A percentile compares a stretch with the other conserved stretches of the same genome.
Conservation (phyloP, 306 rosid species). For the Cicer judaicum region DNA sequence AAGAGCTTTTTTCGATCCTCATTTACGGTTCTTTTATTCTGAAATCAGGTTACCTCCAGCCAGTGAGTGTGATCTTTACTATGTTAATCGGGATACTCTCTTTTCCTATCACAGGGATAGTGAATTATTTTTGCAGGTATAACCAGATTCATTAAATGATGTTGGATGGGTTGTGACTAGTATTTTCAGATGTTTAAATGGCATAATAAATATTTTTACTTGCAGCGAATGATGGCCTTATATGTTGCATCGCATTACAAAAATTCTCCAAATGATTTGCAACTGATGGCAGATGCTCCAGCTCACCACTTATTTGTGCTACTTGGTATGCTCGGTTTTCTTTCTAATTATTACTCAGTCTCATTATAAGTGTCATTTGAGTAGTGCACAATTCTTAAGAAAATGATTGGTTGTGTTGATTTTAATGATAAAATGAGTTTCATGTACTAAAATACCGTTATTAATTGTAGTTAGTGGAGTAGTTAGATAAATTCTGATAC, state of each 20-base stretch:
- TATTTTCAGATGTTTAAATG: constrained; percentile 24
- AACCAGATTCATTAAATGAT: constrained; percentile 31
- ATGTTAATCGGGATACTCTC: constrained; percentile 94
- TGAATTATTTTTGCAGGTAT: constrained; percentile 96
- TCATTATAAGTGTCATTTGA: too few species aligned
- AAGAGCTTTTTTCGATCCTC: constrained; percentile 26
- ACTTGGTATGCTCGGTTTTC: constrained; percentile 70
- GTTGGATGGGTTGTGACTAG: constrained; percentile 32
- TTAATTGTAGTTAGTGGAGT: too few species aligned
- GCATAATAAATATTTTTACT: constrained; percentile 44
- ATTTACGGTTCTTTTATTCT: constrained; percentile 35
- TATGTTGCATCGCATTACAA: constrained; percentile 98
- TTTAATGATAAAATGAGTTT: too few species aligned
- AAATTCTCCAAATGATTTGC: constrained; percentile 97
- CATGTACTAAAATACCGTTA: too few species aligned
- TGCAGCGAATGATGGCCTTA: constrained; percentile 97
- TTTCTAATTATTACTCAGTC: constrained; percentile 3
- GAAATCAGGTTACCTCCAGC: constrained; percentile 80
- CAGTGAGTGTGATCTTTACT: constrained; percentile 85
- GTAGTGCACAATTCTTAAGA: too few species aligned
- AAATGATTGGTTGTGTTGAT: too few species aligned
- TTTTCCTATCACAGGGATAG: constrained; percentile 92
- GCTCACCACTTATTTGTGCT: constrained; percentile 95
- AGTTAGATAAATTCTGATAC: too few species aligned
- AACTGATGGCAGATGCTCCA: constrained; percentile 97